Evolutionary conservation across 192 early-diverging fungal genomes (phyloP), one percentile per base, ranked within the genome.

Genomic region (Linnemannia zychae): DNA sequence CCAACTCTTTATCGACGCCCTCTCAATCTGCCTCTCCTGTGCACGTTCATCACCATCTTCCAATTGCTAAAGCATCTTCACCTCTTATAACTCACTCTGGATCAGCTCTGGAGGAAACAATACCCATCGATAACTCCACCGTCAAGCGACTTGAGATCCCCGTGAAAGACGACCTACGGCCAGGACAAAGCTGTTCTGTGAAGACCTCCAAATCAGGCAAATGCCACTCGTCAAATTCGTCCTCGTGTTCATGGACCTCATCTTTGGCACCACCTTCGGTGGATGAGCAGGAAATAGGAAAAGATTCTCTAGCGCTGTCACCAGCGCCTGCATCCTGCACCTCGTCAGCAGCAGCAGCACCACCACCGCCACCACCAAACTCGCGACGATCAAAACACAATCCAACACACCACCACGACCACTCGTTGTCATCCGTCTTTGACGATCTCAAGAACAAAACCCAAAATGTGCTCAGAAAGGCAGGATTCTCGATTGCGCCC

Each of bases 401-500:
- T 4, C 16, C 49, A 50, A 18, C 57, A 31, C 57, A 63, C n/a
- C 44, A 78, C 22, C 48, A 70, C 37, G 78, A 79, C 17, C 67
- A 65, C 24, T 76, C 53, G 11, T 49, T 76, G 7, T 20, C 77
- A 0, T 68, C 77, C 11, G 74, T 85, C 9, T 70, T 85, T 44
- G 77, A 60, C 31, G 83, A 79, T 44, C 63, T 85, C 66, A 67
- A 69, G 67, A 47, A 36, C 44, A 85, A 79, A 57, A 85, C 83
- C 34, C 77, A 85, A 28, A 78, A 79, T 37, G 77, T 76, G 12
- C 77, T 85, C 4, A 73, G 76, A 60, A 79, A 76, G 33, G 73
- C 74, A 28, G 77, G 77, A 3, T 85, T 85, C 24, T 85, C 83
- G 5, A 85, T 79, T 44, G 77, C 83, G 17, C 83, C 83, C 13